These are phyloP conservation scores for Hypsizygus marmoreus DNA, from an alignment of 768 basidiomycete genomes.

Conservation along the genomic window DNA sequence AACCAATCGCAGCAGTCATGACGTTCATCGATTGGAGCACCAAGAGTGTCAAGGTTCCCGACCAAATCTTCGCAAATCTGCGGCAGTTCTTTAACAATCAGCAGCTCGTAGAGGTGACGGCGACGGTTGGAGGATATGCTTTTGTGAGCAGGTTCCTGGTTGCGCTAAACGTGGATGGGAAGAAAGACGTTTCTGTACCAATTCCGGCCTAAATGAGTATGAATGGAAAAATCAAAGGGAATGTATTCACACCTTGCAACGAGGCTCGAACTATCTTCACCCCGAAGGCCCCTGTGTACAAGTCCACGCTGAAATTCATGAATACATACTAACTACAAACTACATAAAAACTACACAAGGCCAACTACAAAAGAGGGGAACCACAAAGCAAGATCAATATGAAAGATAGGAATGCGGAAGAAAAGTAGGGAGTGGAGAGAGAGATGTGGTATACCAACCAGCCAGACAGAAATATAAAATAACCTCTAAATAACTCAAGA, in stretches of 20 bases:
- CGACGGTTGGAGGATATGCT: conserved; percentile 30
- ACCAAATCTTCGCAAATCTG: conserved; percentile 22
- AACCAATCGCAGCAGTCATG: conserved; percentile 26
- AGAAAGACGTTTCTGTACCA: conserved; percentile 27
- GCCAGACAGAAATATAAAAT: conserved; percentile 4
- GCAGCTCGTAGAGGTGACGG: conserved; percentile 29
- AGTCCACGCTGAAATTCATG: too few species aligned
- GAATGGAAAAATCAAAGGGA: too few species aligned
- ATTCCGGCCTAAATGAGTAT: conserved; percentile 21
- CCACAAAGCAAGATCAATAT: conserved; percentile 12
- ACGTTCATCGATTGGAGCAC: conserved; percentile 30
- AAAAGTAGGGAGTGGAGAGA: conserved; percentile 6
- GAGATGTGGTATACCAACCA: conserved; percentile 2
- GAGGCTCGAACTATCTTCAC: too few species aligned
- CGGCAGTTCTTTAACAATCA: conserved; percentile 23
- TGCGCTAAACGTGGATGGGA: conserved; percentile 29
- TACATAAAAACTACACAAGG: conserved; percentile 13
- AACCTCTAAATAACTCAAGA: conserved; percentile 17
- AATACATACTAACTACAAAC: conserved; percentile 4
- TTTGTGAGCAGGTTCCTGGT: conserved; percentile 31
- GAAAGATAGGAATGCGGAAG: too few species aligned
- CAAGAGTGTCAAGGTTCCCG: conserved; percentile 23
- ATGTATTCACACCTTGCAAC: too few species aligned
- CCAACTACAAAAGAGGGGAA: neutral
- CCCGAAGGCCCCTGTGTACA: too few species aligned